phyloP scores from a whole-genome alignment of 129 eudicot genomes.

The Flaveria ramosissima region DNA sequence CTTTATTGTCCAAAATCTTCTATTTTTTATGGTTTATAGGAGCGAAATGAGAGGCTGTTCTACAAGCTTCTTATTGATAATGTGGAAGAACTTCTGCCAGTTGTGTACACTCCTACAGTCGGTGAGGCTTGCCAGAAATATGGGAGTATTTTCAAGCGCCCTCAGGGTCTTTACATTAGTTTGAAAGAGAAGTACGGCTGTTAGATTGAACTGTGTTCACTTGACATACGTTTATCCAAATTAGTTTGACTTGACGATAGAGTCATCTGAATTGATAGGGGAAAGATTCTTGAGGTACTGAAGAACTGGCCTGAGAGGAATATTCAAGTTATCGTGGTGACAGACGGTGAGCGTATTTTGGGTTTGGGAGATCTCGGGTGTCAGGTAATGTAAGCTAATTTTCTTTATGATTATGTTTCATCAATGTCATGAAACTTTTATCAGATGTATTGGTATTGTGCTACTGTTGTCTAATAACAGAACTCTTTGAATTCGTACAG shows the following conservation, averaged over 20 bases:
- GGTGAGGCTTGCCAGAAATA: conserved; percentile 99
- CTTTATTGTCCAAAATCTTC: neutral
- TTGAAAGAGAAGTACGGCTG: conserved; percentile 77
- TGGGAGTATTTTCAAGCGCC: conserved; percentile 82
- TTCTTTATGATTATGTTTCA: neutral
- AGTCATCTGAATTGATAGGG: conserved; percentile 51
- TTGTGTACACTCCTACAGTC: conserved; percentile 90
- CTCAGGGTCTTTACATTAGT: conserved; percentile 95
- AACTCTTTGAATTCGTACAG: conserved; percentile 37
- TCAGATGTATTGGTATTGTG: neutral
- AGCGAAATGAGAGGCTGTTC: conserved; percentile 25
- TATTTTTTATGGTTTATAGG: conserved; percentile 2
- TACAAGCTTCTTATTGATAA: conserved; percentile 48
- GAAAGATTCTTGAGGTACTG: conserved; percentile 91
- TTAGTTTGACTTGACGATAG: conserved; percentile 12
- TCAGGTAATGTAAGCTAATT: conserved; percentile 50
- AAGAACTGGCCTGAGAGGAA: conserved; percentile 85
- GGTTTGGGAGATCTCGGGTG: conserved; percentile 98
- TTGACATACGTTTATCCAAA: neutral
- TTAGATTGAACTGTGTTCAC: conserved; percentile 8
- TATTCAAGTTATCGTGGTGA: conserved; percentile 89
- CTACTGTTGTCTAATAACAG: neutral
- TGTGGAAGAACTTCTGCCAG: conserved; percentile 87
- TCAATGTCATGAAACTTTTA: neutral
- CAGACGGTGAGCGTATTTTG: conserved; percentile 92